Percentiles rank a stretch among this genome's conserved stretches.
These are phyloP conservation scores for Dothidotthia symphoricarpi DNA, from an alignment of 2,329 filamentous ascomycete genomes.

Conservation along the genomic window DNA sequence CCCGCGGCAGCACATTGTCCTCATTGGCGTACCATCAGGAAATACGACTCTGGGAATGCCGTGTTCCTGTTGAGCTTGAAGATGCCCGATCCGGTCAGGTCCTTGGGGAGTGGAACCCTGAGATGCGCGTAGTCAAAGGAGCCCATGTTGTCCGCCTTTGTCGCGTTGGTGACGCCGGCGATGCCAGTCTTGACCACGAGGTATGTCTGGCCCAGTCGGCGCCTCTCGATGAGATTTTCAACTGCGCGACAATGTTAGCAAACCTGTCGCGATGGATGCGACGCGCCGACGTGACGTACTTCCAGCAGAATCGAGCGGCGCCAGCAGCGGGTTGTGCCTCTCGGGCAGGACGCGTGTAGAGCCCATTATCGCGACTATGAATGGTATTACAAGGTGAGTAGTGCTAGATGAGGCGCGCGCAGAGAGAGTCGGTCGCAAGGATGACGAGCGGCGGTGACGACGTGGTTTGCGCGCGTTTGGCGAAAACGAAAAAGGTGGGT, in stretches of 20 bases:
- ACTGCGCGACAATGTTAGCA: conserved; percentile 38
- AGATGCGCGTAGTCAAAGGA: conserved; percentile 96
- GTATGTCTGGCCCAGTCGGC: conserved; percentile 89
- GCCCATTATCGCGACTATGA: conserved; percentile 31
- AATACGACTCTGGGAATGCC: conserved; percentile 80
- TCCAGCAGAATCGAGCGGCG: conserved; percentile 58
- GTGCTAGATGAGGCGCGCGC: conserved; percentile 28
- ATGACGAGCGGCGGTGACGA: conserved; percentile 9
- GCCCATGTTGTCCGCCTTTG: conserved; percentile 70
- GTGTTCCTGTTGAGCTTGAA: conserved; percentile 69
- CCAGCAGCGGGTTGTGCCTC: conserved; percentile 65
- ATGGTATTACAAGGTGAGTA: conserved; percentile 13
- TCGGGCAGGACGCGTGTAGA: conserved; percentile 55
- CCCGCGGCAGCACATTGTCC: conserved; percentile 5
- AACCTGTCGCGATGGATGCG: conserved; percentile 22
- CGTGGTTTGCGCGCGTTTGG: conserved; percentile 5
- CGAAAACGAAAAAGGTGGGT: neutral
- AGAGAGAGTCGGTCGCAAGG: conserved; percentile 11
- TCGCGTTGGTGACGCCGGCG: conserved; percentile 67
- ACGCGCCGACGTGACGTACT: conserved; percentile 54
- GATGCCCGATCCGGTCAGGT: conserved; percentile 82
- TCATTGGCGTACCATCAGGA: conserved; percentile 69
- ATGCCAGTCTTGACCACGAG: conserved; percentile 78
- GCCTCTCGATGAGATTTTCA: conserved; percentile 68
- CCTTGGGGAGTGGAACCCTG: conserved; percentile 86